A percentile compares a stretch with the other conserved stretches of the same genome.
Conservation (phyloP, 257 asterid species). For the Ilex aquifolium region DNA sequence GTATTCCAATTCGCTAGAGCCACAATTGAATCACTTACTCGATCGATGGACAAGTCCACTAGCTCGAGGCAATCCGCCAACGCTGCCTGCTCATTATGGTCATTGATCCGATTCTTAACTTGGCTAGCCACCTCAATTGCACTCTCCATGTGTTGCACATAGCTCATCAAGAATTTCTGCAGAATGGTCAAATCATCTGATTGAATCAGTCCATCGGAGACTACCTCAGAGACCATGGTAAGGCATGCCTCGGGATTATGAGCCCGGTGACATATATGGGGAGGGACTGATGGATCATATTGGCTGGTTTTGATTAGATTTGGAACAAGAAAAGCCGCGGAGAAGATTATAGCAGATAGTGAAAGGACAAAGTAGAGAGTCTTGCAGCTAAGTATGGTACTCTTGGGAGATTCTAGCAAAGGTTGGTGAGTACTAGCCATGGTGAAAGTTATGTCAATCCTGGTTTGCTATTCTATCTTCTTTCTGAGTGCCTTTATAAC, state of each 20-base stretch:
- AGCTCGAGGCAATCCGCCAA: slow-evolving; percentile 43
- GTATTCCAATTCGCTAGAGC: slow-evolving; percentile 14
- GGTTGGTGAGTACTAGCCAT: slow-evolving; percentile 30
- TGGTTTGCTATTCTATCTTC: not conserved
- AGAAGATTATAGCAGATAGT: slow-evolving; percentile 7
- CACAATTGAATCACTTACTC: slow-evolving; percentile 22
- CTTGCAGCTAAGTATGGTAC: slow-evolving; percentile 16
- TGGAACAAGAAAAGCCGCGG: slow-evolving; percentile 23
- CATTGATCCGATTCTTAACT: slow-evolving; percentile 20
- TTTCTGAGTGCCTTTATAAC: too few relatives aligned
- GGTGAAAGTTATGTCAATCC: not conserved
- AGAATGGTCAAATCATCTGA: slow-evolving; percentile 8
- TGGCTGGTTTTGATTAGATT: slow-evolving; percentile 2
- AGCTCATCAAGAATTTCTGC: slow-evolving; percentile 18
- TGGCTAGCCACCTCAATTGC: slow-evolving; percentile 5
- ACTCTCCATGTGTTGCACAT: slow-evolving; percentile 17
- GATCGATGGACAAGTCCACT: slow-evolving; percentile 33
- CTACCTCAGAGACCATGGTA: slow-evolving; percentile 15
- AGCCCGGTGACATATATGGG: slow-evolving; percentile 25
- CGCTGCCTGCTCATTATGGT: slow-evolving; percentile 18
- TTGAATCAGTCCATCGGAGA: slow-evolving; percentile 1
- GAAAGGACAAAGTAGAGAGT: slow-evolving; percentile 21
- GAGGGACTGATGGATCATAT: slow-evolving; percentile 6
- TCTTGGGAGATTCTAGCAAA: slow-evolving; percentile 18
- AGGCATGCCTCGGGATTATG: slow-evolving; percentile 27